Base-by-base conservation (phyloP, 768 basidiomycete genomes). In the Kwoniella europaea region DNA sequence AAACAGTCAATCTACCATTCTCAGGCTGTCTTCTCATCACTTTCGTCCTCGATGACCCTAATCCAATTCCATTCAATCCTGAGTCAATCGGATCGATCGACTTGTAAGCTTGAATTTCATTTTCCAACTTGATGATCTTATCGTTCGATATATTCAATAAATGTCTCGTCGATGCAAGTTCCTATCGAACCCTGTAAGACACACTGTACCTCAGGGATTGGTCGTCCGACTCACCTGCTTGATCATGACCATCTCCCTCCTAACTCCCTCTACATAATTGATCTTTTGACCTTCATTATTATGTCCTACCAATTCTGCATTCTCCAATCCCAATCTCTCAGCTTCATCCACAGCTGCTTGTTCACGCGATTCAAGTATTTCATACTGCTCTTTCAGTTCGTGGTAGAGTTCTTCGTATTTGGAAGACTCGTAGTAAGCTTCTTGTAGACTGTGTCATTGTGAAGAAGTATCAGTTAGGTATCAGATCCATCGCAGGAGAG, bases 201-300 rank as follows among this genome's bases (percentile, higher is more conserved):
- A n/a, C n/a, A n/a, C n/a, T n/a, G n/a, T n/a, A n/a, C n/a, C n/a
- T n/a, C n/a, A n/a, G n/a, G n/a, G n/a, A 35, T 6, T 35, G 35
- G 1, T 35, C 18, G 10, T 55, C 61, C n/a, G 35, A 84, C 90
- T 69, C 71, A 92, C 93, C 83, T 92, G 91, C 82, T 93, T 93
- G 5, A 88, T 86, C 66, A 92, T 90, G 2, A 92, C 88, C 60
- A 95, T 84, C 79, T 96, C 93, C 67, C 87, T 85, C 44, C 94
- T 87, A 63, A 97, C 89, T 65, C 89, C 87, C 69, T 95, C 94
- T 16, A 97, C 89, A 75, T 96, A 95, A 81, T 89, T 86, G 76
- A 97, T 93, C 69, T 89, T 88, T 82, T 96, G 94, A 1, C 89
- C 89, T 10, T 92, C 91, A 78, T 95, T 94, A 43, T 88, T 87